A percentile compares a stretch with the other conserved stretches of the same genome.
Conservation (phyloP, 208 protist species). For the Blechomonas ayalai region DNA sequence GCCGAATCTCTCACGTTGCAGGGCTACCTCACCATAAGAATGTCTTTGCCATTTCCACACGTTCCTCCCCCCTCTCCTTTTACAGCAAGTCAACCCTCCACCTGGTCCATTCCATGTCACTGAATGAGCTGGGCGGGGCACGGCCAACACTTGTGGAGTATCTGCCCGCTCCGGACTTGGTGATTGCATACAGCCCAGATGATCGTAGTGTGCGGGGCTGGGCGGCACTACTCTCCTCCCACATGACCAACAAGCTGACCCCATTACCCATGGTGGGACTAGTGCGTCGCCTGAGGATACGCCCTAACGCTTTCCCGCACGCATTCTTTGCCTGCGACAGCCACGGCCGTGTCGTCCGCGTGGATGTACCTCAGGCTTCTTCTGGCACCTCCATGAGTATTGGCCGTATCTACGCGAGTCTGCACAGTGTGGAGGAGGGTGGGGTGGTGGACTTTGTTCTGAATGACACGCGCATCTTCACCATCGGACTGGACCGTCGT, state of each 20-base stretch:
- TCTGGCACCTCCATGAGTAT: conserved; percentile 22
- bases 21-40: conserved; percentile 37
- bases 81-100: conserved; percentile 40
- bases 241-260: conserved; percentile 11
- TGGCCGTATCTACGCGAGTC: conserved; percentile 13
- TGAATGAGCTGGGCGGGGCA: conserved; percentile 22
- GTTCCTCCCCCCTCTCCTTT: conserved; percentile 30
- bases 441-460: conserved; percentile 66
- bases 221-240: conserved; percentile 1
- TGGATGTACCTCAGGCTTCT: conserved; percentile 25
- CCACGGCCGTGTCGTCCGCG: conserved; percentile 33
- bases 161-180: conserved; percentile 36
- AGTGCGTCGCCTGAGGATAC: conserved; percentile 25
- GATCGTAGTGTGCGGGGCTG: conserved; percentile 46
- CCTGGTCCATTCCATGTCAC: conserved; percentile 28
- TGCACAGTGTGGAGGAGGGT: conserved; percentile 40
- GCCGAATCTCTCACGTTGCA: conserved; percentile 33
- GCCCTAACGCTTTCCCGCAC: conserved; percentile 23
- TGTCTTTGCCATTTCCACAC: conserved; percentile 47
- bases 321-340: conserved; percentile 52
- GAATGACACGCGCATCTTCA: conserved; percentile 30
- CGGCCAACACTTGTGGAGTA: conserved; percentile 39
- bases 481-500: conserved; percentile 53
- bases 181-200: conserved; percentile 37
- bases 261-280: conserved; percentile 25